A percentile compares a stretch with the other conserved stretches of the same genome.
These are phyloP conservation scores for Aspergillus sp. DNA, from an alignment of 2,329 filamentous ascomycete genomes.

Conservation along the genomic window DNA sequence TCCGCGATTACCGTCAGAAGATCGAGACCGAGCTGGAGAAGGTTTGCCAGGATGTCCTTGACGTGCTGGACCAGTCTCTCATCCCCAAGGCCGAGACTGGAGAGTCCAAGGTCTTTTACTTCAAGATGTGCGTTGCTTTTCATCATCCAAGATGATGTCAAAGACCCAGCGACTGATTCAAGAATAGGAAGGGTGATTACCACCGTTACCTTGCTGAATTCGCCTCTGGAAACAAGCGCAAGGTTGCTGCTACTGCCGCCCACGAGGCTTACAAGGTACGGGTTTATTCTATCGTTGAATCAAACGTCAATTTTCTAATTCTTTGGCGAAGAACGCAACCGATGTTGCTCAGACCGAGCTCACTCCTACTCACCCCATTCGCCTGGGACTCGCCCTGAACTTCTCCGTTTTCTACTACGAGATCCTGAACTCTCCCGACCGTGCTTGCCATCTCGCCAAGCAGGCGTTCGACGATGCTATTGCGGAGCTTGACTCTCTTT, in stretches of 20 bases:
- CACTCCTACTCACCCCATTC: slow-evolving; percentile 96
- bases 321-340: slow-evolving; percentile 76
- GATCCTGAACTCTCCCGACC: slow-evolving; percentile 97
- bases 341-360: slow-evolving; percentile 98
- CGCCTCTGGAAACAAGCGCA: slow-evolving; percentile 91
- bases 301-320: slow-evolving; percentile 2
- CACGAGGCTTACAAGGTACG: slow-evolving; percentile 97
- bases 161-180: slow-evolving; percentile 79
- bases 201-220: slow-evolving; percentile 99
- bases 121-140: slow-evolving; percentile 87
- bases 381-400: slow-evolving; percentile 95
- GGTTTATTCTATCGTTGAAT: neutral
- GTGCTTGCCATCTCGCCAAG: slow-evolving; percentile 97
- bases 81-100: slow-evolving; percentile 95
- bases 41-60: slow-evolving; percentile 96
- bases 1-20: slow-evolving; percentile 97
- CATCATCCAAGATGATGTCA: neutral
- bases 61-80: slow-evolving; percentile 88
- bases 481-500: slow-evolving; percentile 96
- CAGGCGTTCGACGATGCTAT: slow-evolving; percentile 99
- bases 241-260: slow-evolving; percentile 90
- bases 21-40: slow-evolving; percentile 97
- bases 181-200: slow-evolving; percentile 94
- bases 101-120: slow-evolving; percentile 99
- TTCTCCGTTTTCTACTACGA: slow-evolving; percentile 99